Percentiles rank a stretch among this genome's conserved stretches.
phyloP scores from a whole-genome alignment of 768 basidiomycete species.

The Trametes cubensis region DNA sequence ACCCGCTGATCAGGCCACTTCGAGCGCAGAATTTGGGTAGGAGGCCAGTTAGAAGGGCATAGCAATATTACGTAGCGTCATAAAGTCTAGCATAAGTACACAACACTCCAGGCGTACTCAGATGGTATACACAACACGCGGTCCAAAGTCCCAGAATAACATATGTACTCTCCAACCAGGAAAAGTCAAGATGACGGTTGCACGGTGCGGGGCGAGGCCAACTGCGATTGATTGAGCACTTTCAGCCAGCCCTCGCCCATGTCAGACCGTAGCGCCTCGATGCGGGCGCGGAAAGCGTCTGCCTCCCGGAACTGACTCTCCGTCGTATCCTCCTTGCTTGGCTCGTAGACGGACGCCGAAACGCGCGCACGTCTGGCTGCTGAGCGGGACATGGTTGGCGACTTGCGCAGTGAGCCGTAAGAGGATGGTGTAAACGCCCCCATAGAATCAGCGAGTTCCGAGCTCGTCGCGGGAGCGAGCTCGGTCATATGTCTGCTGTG shows the following conservation, averaged over 20 bases:
- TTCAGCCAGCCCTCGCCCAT: constrained; percentile 91
- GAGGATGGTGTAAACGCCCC: constrained; percentile 14
- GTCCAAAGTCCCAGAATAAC: background rate
- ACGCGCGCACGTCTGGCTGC: constrained; percentile 53
- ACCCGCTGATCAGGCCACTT: constrained; percentile 7
- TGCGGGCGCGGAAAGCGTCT: constrained; percentile 73
- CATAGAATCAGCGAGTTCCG: constrained; percentile 18
- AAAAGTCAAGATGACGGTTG: constrained; percentile 2
- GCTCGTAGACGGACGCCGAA: constrained; percentile 67
- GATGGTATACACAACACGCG: constrained; percentile 14
- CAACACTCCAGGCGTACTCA: constrained; percentile 13
- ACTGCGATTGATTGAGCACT: constrained; percentile 72
- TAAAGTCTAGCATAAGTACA: constrained; percentile 19
- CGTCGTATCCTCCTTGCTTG: constrained; percentile 33
- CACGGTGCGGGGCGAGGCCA: constrained; percentile 26
- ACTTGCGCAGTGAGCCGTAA: constrained; percentile 26
- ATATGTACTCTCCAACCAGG: background rate
- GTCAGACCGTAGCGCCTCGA: constrained; percentile 82
- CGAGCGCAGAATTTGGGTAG: background rate
- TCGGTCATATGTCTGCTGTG: constrained; percentile 59
- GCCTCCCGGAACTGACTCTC: constrained; percentile 49
- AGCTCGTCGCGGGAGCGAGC: constrained; percentile 34
- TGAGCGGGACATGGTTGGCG: constrained; percentile 42
- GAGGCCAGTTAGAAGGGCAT: background rate
- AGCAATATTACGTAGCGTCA: background rate